These are phyloP conservation scores for Fusarium solani-melongenae DNA, from an alignment of 2,329 filamentous ascomycete species.

Conservation along the genomic window DNA sequence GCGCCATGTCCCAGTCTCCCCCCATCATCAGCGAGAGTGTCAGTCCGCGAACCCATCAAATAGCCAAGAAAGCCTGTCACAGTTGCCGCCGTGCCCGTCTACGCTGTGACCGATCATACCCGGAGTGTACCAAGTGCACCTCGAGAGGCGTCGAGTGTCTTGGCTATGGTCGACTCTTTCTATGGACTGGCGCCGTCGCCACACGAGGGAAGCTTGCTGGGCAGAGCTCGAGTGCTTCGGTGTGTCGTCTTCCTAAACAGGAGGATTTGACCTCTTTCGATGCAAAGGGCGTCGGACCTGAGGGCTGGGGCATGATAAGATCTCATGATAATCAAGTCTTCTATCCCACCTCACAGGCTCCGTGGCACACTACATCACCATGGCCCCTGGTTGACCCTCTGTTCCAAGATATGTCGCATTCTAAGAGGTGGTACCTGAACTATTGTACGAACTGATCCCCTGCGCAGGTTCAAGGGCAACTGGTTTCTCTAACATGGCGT, in stretches of 20 bases:
- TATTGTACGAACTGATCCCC: conserved; percentile 48
- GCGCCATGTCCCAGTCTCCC: conserved; percentile 32
- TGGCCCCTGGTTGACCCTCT: conserved; percentile 55
- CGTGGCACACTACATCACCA: conserved; percentile 40
- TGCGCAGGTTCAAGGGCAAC: neutral
- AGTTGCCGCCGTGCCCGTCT: conserved; percentile 64
- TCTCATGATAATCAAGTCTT: conserved; percentile 30
- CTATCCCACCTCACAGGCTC: conserved; percentile 7
- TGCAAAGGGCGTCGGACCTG: conserved; percentile 4
- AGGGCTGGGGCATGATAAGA: conserved; percentile 11
- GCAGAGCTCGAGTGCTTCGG: conserved; percentile 46
- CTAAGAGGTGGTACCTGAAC: conserved; percentile 52
- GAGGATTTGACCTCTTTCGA: conserved; percentile 22
- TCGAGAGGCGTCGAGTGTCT: conserved; percentile 61
- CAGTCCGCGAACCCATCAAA: conserved; percentile 16
- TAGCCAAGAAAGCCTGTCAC: conserved; percentile 55
- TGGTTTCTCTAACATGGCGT: conserved; percentile 13
- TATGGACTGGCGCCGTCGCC: conserved; percentile 62
- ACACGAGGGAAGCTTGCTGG: conserved; percentile 55
- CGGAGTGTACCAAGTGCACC: conserved; percentile 62
- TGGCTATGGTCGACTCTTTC: conserved; percentile 63
- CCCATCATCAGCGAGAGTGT: conserved; percentile 23
- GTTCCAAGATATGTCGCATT: conserved; percentile 65
- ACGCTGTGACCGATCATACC: conserved; percentile 62
- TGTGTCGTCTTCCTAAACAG: conserved; percentile 32